Evolutionary conservation across 192 early-diverging fungal species (phyloP).

Genomic region (Umbelopsis vinacea): DNA sequence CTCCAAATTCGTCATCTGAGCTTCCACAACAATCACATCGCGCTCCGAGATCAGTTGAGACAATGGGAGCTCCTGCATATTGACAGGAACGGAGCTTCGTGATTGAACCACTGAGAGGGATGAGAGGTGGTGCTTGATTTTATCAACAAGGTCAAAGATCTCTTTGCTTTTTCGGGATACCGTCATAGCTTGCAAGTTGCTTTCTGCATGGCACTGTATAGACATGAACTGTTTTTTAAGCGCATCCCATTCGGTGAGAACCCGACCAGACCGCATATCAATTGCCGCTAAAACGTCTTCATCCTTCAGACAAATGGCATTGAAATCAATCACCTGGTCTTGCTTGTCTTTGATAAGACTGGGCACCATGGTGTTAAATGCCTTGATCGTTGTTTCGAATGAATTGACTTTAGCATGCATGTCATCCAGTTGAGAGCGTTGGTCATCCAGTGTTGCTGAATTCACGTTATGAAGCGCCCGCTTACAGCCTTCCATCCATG

Average conservation of each 20-base stretch:
- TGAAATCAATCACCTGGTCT: not conserved
- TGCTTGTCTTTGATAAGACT: slow-evolving; percentile 31
- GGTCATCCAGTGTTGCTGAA: slow-evolving; percentile 19
- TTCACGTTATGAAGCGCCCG: slow-evolving; percentile 5
- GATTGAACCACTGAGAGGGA: not conserved
- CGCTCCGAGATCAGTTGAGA: slow-evolving; percentile 33
- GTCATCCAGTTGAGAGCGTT: slow-evolving; percentile 26
- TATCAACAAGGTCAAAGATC: slow-evolving; percentile 31
- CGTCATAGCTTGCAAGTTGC: slow-evolving; percentile 14
- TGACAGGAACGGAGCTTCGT: not conserved
- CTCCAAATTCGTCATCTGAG: slow-evolving; percentile 35
- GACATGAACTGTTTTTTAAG: slow-evolving; percentile 28
- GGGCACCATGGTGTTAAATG: slow-evolving; percentile 31
- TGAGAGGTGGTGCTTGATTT: slow-evolving; percentile 29
- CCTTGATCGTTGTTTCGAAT: slow-evolving; percentile 32
- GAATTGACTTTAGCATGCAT: slow-evolving; percentile 24
- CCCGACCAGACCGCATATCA: slow-evolving; percentile 25
- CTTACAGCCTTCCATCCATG: slow-evolving; percentile 34
- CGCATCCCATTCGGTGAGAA: slow-evolving; percentile 40
- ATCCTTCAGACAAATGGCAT: slow-evolving; percentile 14
- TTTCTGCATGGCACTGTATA: slow-evolving; percentile 28
- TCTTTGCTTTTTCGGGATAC: slow-evolving; percentile 38
- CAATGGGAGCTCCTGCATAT: slow-evolving; percentile 19
- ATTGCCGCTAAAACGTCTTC: slow-evolving; percentile 22
- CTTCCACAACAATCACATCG: slow-evolving; percentile 27